These are phyloP conservation scores for Picea sitchensis DNA, from an alignment of 75 land plant species.

Conservation along the genomic window DNA sequence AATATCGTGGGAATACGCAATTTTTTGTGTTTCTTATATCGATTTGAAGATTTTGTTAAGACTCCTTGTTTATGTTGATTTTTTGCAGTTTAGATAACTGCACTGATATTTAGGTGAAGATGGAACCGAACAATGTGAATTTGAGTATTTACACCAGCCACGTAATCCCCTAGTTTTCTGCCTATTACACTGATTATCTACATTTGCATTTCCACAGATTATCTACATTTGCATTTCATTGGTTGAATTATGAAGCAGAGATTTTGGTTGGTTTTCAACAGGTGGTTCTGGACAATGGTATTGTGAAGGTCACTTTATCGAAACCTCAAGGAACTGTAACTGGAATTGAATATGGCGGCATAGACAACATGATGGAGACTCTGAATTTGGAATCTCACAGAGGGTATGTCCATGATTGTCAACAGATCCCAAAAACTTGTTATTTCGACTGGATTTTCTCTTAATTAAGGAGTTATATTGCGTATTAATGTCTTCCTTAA, in stretches of 20 bases:
- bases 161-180: too few species aligned
- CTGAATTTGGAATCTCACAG: conserved; percentile 28
- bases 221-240: too few species aligned
- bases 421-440: neutral
- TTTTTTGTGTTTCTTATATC: too few species aligned
- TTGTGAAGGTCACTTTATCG: conserved; percentile 30
- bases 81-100: too few species aligned
- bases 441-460: neutral
- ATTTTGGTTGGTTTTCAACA: conserved; percentile 12
- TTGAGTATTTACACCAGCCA: too few species aligned
- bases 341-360: conserved; percentile 37
- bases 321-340: conserved; percentile 33
- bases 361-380: conserved; percentile 40
- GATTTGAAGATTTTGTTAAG: too few species aligned
- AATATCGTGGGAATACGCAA: too few species aligned
- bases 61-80: too few species aligned
- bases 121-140: too few species aligned
- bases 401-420: conserved; percentile 21
- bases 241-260: neutral
- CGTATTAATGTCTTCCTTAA: neutral
- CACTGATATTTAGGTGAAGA: too few species aligned
- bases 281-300: conserved; percentile 40
- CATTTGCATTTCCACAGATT: too few species aligned
- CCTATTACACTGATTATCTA: too few species aligned
- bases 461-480: neutral